Conservation (phyloP, 179 eudicot genomes). For the Sideroxylon spinosum region DNA sequence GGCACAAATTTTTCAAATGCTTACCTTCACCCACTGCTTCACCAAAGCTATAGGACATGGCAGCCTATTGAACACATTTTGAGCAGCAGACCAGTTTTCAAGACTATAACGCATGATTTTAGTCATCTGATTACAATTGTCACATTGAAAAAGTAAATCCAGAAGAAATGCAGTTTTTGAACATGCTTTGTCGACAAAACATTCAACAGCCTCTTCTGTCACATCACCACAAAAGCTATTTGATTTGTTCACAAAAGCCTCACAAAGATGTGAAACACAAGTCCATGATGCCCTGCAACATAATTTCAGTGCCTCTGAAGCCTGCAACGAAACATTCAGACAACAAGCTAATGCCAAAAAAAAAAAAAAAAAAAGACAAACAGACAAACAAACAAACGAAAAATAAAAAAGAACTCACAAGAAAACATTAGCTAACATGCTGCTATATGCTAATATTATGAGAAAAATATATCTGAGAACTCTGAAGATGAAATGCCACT, state of each 20-base stretch:
- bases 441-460: no score
- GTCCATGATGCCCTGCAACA: slow-evolving; percentile 76
- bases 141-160: slow-evolving; percentile 50
- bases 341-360: not conserved
- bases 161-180: slow-evolving; percentile 51
- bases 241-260: slow-evolving; percentile 36
- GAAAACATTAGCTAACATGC: no score
- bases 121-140: slow-evolving; percentile 29
- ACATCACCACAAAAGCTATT: slow-evolving; percentile 29
- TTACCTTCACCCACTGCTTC: slow-evolving; percentile 88
- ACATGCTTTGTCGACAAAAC: slow-evolving; percentile 58
- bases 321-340: slow-evolving; percentile 40
- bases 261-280: slow-evolving; percentile 48
- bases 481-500: no score
- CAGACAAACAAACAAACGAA: no score
- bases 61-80: slow-evolving; percentile 39
- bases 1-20: slow-evolving; percentile 11
- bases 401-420: no score
- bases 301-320: slow-evolving; percentile 51
- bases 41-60: slow-evolving; percentile 62
- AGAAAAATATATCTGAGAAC: no score
- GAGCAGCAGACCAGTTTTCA: slow-evolving; percentile 66
- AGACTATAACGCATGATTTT: slow-evolving; percentile 39
- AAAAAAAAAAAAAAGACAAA: not conserved
- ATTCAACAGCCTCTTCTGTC: slow-evolving; percentile 46